Conservation (phyloP, 176 grass and related monocot genomes). For the Oryza coarctata region DNA sequence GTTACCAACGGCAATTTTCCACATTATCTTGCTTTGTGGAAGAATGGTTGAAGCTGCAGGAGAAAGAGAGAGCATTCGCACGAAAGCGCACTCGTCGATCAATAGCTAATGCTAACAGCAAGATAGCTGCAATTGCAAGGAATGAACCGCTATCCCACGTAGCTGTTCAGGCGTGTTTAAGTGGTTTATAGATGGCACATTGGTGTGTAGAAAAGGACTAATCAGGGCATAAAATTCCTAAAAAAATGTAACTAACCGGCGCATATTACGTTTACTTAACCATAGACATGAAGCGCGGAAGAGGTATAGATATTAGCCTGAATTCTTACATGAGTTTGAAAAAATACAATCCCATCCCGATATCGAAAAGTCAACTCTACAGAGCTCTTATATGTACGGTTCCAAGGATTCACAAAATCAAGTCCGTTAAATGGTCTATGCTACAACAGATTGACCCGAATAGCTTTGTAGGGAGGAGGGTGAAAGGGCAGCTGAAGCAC, state of each 20-base stretch:
- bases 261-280: no score
- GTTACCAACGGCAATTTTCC: neutral
- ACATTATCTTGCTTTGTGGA: neutral
- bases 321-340: conserved; percentile 8
- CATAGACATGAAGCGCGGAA: neutral
- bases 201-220: no score
- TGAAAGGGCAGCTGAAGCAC: conserved; percentile 19
- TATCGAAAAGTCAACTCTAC: conserved; percentile 28
- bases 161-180: neutral
- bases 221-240: no score
- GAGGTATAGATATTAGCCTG: neutral
- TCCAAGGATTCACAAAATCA: conserved; percentile 22
- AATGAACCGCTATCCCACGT: neutral
- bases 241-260: no score
- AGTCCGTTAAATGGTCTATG: conserved; percentile 24
- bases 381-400: conserved; percentile 44
- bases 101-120: no score
- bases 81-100: neutral
- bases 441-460: conserved; percentile 45
- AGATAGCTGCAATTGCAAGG: neutral
- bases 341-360: conserved; percentile 22
- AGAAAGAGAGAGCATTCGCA: neutral
- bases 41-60: neutral
- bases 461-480: conserved; percentile 22
- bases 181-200: neutral